phyloP scores from a whole-genome alignment of 306 rosid species.

The Castanea crenata region DNA sequence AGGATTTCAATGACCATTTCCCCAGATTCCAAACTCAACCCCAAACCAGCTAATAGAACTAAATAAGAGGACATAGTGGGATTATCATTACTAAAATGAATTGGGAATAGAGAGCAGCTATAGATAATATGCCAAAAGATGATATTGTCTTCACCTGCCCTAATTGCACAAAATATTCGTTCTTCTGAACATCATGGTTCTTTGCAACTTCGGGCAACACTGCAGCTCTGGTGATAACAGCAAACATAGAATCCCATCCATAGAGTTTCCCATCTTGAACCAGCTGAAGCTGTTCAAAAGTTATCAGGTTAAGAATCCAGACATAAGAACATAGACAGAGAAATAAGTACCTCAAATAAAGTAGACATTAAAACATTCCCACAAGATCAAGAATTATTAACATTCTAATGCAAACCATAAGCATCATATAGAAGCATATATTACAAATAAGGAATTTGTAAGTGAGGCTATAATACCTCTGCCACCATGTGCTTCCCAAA shows the following conservation, averaged over 20 bases:
- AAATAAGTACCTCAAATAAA: constrained; percentile 2
- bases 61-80: background rate
- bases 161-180: constrained; percentile 66
- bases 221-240: constrained; percentile 72
- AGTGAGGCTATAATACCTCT: background rate
- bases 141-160: constrained; percentile 66
- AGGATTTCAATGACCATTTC: background rate
- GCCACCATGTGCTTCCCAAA: background rate
- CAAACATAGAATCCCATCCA: constrained; percentile 69
- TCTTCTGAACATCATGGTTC: constrained; percentile 73
- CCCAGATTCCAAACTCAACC: background rate
- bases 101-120: background rate
- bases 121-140: constrained; percentile 11
- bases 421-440: background rate
- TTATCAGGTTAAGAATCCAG: constrained; percentile 35
- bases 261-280: constrained; percentile 91
- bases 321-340: constrained; percentile 15
- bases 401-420: background rate
- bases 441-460: background rate
- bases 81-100: background rate
- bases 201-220: constrained; percentile 68
- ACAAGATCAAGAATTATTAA: background rate
- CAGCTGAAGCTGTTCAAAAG: constrained; percentile 69
- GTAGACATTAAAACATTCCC: background rate
- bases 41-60: background rate